These are phyloP conservation scores for Amanita subjunquillea DNA, from an alignment of 768 basidiomycete genomes.

Conservation along the genomic window DNA sequence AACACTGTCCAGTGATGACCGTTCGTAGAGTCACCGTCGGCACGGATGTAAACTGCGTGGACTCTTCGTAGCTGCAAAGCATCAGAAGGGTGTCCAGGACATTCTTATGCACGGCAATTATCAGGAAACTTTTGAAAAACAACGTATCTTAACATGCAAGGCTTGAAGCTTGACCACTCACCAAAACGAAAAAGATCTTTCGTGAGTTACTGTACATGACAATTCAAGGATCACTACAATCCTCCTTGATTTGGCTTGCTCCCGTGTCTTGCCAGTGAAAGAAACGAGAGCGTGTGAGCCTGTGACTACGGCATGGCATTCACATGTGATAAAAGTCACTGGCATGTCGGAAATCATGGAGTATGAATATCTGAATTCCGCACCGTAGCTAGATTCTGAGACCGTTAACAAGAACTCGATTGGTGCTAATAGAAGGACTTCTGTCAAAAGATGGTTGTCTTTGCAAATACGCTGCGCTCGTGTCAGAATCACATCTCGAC, in stretches of 20 bases:
- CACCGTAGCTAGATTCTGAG: background rate
- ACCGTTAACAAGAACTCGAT: background rate
- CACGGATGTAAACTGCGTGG: constrained; percentile 24
- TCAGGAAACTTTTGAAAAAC: constrained; percentile 9
- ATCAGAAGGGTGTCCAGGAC: background rate
- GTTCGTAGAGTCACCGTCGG: constrained; percentile 20
- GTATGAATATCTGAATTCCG: background rate
- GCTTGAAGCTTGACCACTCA: background rate
- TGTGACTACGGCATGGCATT: background rate
- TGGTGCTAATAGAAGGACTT: constrained; percentile 3
- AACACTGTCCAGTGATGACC: constrained; percentile 22
- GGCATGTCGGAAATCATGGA: background rate
- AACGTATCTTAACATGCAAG: background rate
- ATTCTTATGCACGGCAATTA: constrained; percentile 4
- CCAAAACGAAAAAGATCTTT: constrained; percentile 12
- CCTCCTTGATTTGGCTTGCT: constrained; percentile 8
- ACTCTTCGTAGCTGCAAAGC: constrained; percentile 18
- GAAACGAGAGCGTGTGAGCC: constrained; percentile 14
- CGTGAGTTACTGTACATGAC: constrained; percentile 19
- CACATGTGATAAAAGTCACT: background rate
- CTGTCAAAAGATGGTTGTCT: constrained; percentile 17
- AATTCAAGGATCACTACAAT: constrained; percentile 20
- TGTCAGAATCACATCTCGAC: background rate
- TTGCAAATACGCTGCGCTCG: constrained; percentile 16
- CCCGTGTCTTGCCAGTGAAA: constrained; percentile 29